These are phyloP conservation scores for Datura wrightii DNA, from an alignment of 257 asterid species.

Conservation along the genomic window DNA sequence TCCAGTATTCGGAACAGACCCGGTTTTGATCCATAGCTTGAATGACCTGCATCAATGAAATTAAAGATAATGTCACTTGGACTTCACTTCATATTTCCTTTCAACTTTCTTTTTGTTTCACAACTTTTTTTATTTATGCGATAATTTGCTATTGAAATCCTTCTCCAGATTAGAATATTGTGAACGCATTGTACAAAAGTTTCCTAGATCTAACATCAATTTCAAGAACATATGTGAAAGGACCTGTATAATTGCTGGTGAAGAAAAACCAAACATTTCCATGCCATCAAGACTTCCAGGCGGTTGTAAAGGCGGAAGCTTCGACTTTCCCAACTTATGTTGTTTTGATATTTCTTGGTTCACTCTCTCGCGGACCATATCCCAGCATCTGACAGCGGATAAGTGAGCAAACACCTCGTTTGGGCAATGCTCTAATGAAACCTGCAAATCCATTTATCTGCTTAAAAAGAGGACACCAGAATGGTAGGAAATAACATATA, in stretches of 20 bases:
- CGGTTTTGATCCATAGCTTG: slow-evolving; percentile 79
- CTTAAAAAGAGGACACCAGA: slow-evolving; percentile 14
- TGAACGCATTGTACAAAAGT: not conserved
- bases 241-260: slow-evolving; percentile 92
- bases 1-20: slow-evolving; percentile 77
- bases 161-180: not conserved
- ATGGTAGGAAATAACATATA: not conserved
- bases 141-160: not conserved
- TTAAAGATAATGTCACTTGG: not conserved
- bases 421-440: slow-evolving; percentile 72
- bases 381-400: slow-evolving; percentile 93
- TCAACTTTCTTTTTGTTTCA: not conserved
- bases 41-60: slow-evolving; percentile 58
- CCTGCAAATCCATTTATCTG: slow-evolving; percentile 52
- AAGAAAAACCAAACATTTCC: slow-evolving; percentile 96
- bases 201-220: not conserved
- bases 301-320: slow-evolving; percentile 96
- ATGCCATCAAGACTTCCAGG: slow-evolving; percentile 97
- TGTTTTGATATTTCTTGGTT: slow-evolving; percentile 82
- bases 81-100: no score
- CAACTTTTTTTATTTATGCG: not conserved
- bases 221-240: not conserved
- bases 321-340: slow-evolving; percentile 72
- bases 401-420: slow-evolving; percentile 76
- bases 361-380: slow-evolving; percentile 89